Conservation (phyloP, 208 protist species). For the Leishmania tropica region DNA sequence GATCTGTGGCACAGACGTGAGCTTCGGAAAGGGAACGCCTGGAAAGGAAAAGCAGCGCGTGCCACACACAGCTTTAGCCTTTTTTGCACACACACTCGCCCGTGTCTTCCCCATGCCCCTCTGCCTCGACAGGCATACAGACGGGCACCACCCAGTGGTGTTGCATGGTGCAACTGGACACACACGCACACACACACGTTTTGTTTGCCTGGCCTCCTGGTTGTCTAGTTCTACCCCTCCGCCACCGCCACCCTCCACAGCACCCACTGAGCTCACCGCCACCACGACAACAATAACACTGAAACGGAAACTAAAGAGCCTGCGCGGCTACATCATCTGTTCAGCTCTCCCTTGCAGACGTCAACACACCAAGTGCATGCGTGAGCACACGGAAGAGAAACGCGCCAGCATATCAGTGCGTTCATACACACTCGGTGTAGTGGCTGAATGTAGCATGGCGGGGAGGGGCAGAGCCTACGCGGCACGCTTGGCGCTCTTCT, state of each 20-base stretch:
- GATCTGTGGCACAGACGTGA: not conserved
- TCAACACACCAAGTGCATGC: not conserved
- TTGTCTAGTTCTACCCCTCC: not conserved
- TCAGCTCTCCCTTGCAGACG: not conserved
- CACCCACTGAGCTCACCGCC: not conserved
- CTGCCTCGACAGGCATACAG: not conserved
- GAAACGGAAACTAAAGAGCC: not conserved
- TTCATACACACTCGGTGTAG: not conserved
- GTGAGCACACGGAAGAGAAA: not conserved
- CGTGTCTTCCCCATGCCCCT: no score
- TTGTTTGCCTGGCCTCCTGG: not conserved
- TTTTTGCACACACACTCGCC: not conserved
- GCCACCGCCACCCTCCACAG: not conserved
- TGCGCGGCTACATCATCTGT: not conserved
- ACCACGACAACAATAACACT: not conserved
- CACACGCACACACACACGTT: not conserved
- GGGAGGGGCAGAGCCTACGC: conserved; percentile 17
- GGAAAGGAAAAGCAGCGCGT: not conserved
- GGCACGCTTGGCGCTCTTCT: conserved; percentile 86
- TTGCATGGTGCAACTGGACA: not conserved
- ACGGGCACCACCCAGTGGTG: not conserved
- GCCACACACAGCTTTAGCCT: not conserved
- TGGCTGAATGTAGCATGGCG: not conserved
- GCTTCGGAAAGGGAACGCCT: not conserved
- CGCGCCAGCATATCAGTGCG: not conserved